Evolutionary conservation across 805 yeast genomes (phyloP).

Genomic region (Spencermartinsiella europaea): DNA sequence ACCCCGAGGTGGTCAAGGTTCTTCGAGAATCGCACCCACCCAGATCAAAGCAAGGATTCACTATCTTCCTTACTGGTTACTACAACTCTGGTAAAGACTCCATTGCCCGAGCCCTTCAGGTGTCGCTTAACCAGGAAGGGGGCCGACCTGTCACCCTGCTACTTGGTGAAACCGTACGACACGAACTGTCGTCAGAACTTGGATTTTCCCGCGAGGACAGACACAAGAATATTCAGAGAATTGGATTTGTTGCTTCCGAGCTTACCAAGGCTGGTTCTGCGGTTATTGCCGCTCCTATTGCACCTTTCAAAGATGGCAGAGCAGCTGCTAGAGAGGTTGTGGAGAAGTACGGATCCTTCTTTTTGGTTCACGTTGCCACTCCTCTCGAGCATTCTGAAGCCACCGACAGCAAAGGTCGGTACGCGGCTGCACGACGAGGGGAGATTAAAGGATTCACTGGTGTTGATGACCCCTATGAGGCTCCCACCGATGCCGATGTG

Average conservation of each 20-base stretch:
- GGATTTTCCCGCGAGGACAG: constrained; percentile 38
- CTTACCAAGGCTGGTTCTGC: constrained; percentile 88
- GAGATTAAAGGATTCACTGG: constrained; percentile 46
- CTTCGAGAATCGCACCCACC: constrained; percentile 93
- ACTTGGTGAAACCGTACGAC: constrained; percentile 40
- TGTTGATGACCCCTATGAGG: constrained; percentile 42
- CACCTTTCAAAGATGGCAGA: constrained; percentile 42
- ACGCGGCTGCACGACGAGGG: constrained; percentile 41
- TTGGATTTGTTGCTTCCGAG: constrained; percentile 66
- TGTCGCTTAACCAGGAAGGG: constrained; percentile 86
- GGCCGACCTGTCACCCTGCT: constrained; percentile 71
- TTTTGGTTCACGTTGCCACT: constrained; percentile 48
- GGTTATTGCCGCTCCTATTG: constrained; percentile 62
- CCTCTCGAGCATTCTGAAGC: constrained; percentile 42
- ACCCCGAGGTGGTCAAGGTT: constrained; percentile 91
- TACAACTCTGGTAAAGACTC: constrained; percentile 57
- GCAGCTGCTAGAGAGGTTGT: constrained; percentile 39
- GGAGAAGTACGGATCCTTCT: constrained; percentile 47
- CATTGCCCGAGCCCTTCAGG: constrained; percentile 77
- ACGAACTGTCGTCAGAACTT: constrained; percentile 37
- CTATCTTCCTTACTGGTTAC: constrained; percentile 58
- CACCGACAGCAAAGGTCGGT: constrained; percentile 48
- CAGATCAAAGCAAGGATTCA: constrained; percentile 83
- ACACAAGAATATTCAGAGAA: constrained; percentile 38
- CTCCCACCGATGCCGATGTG: constrained; percentile 53